phyloP scores from a whole-genome alignment of 176 grass and related monocot genomes.

The Saccharum officinarum region DNA sequence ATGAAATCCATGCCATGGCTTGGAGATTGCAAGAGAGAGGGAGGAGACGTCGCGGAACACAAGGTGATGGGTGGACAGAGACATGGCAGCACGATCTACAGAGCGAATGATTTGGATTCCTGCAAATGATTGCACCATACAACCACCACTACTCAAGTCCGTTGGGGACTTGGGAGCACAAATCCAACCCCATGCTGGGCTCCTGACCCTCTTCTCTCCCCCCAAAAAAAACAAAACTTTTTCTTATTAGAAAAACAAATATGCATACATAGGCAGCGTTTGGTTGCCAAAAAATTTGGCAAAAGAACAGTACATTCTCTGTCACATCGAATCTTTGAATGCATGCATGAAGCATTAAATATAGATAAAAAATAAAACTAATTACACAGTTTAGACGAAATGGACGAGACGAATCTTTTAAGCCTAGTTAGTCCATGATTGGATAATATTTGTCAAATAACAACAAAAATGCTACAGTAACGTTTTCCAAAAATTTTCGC shows the following conservation, averaged over 20 bases:
- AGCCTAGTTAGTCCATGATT: too few relatives aligned
- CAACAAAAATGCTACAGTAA: too few relatives aligned
- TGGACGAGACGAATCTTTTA: too few relatives aligned
- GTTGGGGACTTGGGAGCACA: not conserved
- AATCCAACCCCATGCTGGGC: not conserved
- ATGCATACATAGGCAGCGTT: not conserved
- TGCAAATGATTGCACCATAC: constrained; percentile 45
- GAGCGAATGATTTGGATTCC: constrained; percentile 59
- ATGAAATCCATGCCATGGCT: not conserved
- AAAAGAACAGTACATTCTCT: too few relatives aligned
- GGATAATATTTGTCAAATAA: too few relatives aligned
- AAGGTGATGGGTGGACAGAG: constrained; percentile 37
- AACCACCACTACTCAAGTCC: constrained; percentile 15
- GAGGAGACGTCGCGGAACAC: not conserved
- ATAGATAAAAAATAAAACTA: too few relatives aligned
- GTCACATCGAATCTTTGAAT: too few relatives aligned
- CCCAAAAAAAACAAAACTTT: not conserved
- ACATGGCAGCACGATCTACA: constrained; percentile 35
- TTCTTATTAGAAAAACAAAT: not conserved
- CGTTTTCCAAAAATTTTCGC: too few relatives aligned
- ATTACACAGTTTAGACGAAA: too few relatives aligned
- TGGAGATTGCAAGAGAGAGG: not conserved
- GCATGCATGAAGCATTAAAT: too few relatives aligned
- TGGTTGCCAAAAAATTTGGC: too few relatives aligned
- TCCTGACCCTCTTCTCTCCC: too few relatives aligned